Base-by-base conservation (phyloP, 2,329 filamentous ascomycete genomes). In the Aureobasidium mangrovei region DNA sequence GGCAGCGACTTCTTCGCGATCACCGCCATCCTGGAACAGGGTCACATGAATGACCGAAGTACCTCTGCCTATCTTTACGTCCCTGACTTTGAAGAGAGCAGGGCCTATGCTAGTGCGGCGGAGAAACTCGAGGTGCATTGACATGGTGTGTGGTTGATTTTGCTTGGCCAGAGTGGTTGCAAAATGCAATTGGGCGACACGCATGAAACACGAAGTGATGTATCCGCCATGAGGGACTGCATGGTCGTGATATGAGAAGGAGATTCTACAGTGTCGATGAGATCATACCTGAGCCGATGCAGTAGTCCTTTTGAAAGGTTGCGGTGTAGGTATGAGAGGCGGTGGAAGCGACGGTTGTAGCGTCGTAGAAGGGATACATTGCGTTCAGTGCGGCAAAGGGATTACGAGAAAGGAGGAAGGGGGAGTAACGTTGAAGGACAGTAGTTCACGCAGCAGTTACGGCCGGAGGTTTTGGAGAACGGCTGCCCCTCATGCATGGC, bases 141-240 rank as follows among this genome's bases (percentile, higher is more conserved):
- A 77, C 53, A 86, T 78, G 4, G 82, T 81, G 55, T 84, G 77
- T 1, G 82, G 80, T 65, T 82, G 79, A 56, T 80, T 77, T 48
- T 78, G 78, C 48, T 76, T 72, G 57, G 74, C 69, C 24, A 84
- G 77, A 4, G 81, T 78, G 5, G 74, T 78, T 28, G 60, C 67
- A 70, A 84, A 84, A 67, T 86, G 83, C 2, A 71, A 74, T 7
- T 71, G 69, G 27, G 80, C 80, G 18, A 82, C 79, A 53, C 76
- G 74, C 58, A 85, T 74, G 58, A 88, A 76, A 46, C 78, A 74
- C 0, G 81, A 76, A 7, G 83, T 83, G 12, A 86, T 79, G 61
- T 84, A 85, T 56, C 85, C 85, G 51, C 85, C 85, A 66, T 88
- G 83, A 4, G 84, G 84, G 9, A 88, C 85, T 84, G 62, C 35